A percentile compares a stretch with the other conserved stretches of the same genome.
Evolutionary conservation across 345 rosid species (phyloP).

Genomic region (Eutrema japonicum): DNA sequence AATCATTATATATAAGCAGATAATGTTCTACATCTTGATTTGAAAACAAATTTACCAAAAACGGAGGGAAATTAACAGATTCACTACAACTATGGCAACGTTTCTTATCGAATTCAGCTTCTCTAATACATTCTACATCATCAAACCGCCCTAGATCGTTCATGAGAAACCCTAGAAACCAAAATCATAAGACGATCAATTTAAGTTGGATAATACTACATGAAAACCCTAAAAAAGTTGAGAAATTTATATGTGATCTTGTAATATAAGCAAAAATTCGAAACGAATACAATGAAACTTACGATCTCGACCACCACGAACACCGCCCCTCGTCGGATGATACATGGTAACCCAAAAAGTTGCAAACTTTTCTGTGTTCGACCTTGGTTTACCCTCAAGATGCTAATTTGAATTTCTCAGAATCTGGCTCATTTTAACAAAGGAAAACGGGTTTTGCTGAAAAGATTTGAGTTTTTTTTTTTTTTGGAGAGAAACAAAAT

Average conservation of each 20-base stretch:
- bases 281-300: constrained; percentile 36
- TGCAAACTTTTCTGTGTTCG: constrained; percentile 19
- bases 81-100: background rate
- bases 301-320: constrained; percentile 99
- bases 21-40: background rate
- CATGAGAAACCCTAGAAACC: background rate
- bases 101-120: constrained; percentile 15
- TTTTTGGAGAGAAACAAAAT: too few relatives aligned
- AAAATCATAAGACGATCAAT: background rate
- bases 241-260: constrained; percentile 9
- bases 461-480: too few relatives aligned
- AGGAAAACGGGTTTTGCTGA: background rate
- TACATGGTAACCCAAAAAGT: constrained; percentile 55
- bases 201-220: background rate
- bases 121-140: constrained; percentile 6
- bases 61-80: background rate
- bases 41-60: background rate
- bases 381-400: background rate
- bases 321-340: constrained; percentile 98
- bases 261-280: constrained; percentile 3
- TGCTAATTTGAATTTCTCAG: constrained; percentile 6
- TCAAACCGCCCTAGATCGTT: constrained; percentile 16
- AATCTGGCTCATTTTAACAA: background rate
- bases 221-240: constrained; percentile 26
- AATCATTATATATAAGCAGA: background rate